Base-by-base conservation (phyloP, 345 rosid genomes). In the Sisymbrium irio region DNA sequence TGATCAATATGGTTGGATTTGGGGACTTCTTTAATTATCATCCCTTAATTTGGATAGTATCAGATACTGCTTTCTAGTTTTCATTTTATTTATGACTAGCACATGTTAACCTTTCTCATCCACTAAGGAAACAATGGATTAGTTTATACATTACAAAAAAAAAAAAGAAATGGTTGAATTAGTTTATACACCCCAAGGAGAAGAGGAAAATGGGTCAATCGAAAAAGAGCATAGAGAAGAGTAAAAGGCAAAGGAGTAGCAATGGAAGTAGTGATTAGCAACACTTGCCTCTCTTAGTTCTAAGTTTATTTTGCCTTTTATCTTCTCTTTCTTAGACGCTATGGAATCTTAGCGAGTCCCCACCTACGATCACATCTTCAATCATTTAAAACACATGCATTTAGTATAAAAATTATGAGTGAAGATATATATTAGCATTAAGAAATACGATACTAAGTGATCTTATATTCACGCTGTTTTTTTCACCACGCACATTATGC, bases 311-410 rank as follows among this genome's bases (percentile, higher is more conserved):
- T 40, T 66, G 14, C 61, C 53, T 66, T 74, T 47, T 18, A 36
- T 57, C 60, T 57, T 74, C 15, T 74, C 47, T 28, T 66, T 73
- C 62, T 41, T 41, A 20, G 13, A 53, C 44, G 63, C 63, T 69
- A 69, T 69, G 75, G 65, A 76, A 69, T 76, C 79, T 76, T 14
- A 44, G 51, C 18, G 75, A 54, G 69, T 36, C 65, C 79, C 79
- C 18, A 69, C 79, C 71, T 69, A 69, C 56, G 70, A 69, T 76
- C 74, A 62, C 59, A 76, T 69, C 70, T 69, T 76, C 79, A 69
- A 76, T 69, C 75, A 54, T 62, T 76, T 69, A 12, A 42, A 69
- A 62, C 75, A 69, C 75, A 62, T 60, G 69, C 22, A 51, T 8
- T 68, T 67, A 41, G 63, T 63, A 60, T 68, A 50, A 53, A 47